Percentiles rank a stretch among this genome's conserved stretches.
Conservation (phyloP, 257 asterid genomes). For the Przewalskia tangutica region DNA sequence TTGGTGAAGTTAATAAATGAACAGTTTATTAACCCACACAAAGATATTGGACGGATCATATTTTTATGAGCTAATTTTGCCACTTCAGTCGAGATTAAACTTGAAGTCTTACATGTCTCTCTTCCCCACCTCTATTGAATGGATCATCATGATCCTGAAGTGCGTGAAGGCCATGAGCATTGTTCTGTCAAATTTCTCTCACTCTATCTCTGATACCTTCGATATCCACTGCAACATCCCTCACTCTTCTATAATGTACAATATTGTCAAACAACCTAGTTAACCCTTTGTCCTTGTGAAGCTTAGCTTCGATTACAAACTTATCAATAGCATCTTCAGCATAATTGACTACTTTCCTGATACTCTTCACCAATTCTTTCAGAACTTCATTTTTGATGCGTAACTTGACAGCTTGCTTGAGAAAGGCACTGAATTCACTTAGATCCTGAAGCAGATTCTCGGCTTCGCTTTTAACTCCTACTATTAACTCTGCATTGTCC, state of each 20-base stretch:
- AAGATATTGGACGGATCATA: not conserved
- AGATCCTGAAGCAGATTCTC: not conserved
- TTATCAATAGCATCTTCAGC: conserved; percentile 19
- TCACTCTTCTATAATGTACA: not conserved
- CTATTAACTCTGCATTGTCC: not conserved
- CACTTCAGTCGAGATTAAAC: not conserved
- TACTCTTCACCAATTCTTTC: not conserved
- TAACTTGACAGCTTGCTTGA: not conserved
- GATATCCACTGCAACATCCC: not conserved
- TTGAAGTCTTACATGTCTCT: not conserved
- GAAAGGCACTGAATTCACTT: not conserved
- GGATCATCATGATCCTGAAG: not conserved
- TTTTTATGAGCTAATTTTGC: not conserved
- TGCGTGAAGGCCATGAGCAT: not conserved
- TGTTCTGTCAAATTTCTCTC: not conserved
- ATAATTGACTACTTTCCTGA: conserved; percentile 1
- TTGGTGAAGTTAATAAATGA: too few species aligned
- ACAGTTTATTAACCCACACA: too few species aligned
- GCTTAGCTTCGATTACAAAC: not conserved
- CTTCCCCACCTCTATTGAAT: not conserved
- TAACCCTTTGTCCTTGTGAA: not conserved
- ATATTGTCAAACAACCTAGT: not conserved
- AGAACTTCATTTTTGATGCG: not conserved
- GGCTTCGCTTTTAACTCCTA: not conserved
- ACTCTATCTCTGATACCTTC: not conserved